A percentile compares a stretch with the other conserved stretches of the same genome.
Conservation (phyloP, 176 grass and related monocot species). For the Typha latifolia region DNA sequence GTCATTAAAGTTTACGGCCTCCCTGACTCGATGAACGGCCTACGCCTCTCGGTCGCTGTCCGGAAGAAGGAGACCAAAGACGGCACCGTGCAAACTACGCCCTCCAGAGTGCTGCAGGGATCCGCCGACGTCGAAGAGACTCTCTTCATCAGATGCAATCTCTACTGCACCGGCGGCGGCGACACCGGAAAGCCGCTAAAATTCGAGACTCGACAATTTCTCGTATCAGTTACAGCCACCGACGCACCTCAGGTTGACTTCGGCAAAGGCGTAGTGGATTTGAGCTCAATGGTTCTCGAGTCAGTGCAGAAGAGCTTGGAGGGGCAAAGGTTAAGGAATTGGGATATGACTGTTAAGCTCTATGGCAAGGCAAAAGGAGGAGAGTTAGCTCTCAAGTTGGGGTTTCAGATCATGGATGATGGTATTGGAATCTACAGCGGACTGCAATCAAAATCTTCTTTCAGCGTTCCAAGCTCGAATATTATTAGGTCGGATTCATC, state of each 20-base stretch:
- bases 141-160: slow-evolving; percentile 56
- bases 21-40: slow-evolving; percentile 40
- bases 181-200: slow-evolving; percentile 57
- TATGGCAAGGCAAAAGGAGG: slow-evolving; percentile 58
- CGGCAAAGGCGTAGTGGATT: slow-evolving; percentile 45
- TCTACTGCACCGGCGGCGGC: slow-evolving; percentile 55
- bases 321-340: slow-evolving; percentile 46
- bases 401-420: slow-evolving; percentile 84
- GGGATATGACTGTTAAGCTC: slow-evolving; percentile 42
- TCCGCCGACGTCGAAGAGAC: slow-evolving; percentile 68
- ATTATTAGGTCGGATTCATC: slow-evolving; percentile 25
- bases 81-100: slow-evolving; percentile 63
- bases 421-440: slow-evolving; percentile 45
- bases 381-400: slow-evolving; percentile 50
- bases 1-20: slow-evolving; percentile 32
- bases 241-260: slow-evolving; percentile 39
- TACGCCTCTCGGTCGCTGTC: slow-evolving; percentile 55
- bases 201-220: slow-evolving; percentile 55
- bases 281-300: slow-evolving; percentile 59
- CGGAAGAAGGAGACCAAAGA: slow-evolving; percentile 58
- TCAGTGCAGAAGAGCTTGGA: slow-evolving; percentile 52
- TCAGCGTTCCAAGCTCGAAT: slow-evolving; percentile 28
- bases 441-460: slow-evolving; percentile 45
- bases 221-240: slow-evolving; percentile 39
- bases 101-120: slow-evolving; percentile 35